Evolutionary conservation across 2,329 filamentous ascomycete genomes (phyloP).

Genomic region (Dendryphion nanum): DNA sequence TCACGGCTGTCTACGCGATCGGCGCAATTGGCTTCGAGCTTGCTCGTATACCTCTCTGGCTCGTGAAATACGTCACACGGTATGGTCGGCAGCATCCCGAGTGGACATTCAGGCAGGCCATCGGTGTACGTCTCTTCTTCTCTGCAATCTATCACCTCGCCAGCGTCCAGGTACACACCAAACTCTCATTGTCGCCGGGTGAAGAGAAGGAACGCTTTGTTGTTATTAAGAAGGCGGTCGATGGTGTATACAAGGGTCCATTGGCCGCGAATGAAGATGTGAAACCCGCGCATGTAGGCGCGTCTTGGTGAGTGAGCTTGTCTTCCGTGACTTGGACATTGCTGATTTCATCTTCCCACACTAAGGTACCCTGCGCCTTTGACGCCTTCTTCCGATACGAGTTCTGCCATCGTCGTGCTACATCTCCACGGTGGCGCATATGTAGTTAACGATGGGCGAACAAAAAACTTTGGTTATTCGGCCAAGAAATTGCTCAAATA

Average conservation of each 20-base stretch:
- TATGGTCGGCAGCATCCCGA: slow-evolving; percentile 39
- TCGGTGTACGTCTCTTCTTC: slow-evolving; percentile 34
- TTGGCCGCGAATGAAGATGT: slow-evolving; percentile 30
- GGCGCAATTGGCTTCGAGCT: slow-evolving; percentile 34
- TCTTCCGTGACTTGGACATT: no score
- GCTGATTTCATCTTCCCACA: no score
- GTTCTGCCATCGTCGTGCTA: slow-evolving; percentile 37
- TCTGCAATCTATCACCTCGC: slow-evolving; percentile 33
- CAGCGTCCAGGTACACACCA: slow-evolving; percentile 22
- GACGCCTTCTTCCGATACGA: slow-evolving; percentile 9
- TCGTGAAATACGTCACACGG: slow-evolving; percentile 36
- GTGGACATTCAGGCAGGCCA: slow-evolving; percentile 42
- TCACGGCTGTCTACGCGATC: slow-evolving; percentile 42
- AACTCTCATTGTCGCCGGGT: slow-evolving; percentile 36
- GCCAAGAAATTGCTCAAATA: slow-evolving; percentile 35
- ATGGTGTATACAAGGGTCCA: slow-evolving; percentile 28
- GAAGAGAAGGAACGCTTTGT: slow-evolving; percentile 41
- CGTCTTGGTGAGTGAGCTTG: no score
- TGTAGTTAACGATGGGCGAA: slow-evolving; percentile 45
- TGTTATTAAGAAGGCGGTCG: slow-evolving; percentile 23
- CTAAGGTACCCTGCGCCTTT: slow-evolving; percentile 38
- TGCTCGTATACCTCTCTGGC: slow-evolving; percentile 39
- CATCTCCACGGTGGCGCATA: slow-evolving; percentile 53
- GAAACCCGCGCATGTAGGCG: slow-evolving; percentile 39
- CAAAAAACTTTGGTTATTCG: slow-evolving; percentile 30